Conservation (phyloP, 805 yeast species). For the Kluyveromyces dobzhanskii region DNA sequence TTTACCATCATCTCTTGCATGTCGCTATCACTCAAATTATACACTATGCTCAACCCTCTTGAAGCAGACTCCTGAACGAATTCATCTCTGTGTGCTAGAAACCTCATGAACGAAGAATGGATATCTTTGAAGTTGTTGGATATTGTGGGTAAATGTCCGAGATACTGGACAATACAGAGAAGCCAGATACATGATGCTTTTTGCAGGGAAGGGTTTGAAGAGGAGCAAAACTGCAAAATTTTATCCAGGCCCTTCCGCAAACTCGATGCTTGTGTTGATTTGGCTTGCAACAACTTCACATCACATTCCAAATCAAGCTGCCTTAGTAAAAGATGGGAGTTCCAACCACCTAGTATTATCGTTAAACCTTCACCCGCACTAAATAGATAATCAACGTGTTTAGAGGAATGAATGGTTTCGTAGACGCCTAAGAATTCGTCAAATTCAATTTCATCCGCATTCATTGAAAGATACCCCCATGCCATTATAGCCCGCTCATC, state of each 20-base stretch:
- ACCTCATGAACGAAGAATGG: constrained; percentile 68
- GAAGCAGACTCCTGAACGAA: constrained; percentile 89
- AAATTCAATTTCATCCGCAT: constrained; percentile 23
- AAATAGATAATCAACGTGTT: constrained; percentile 68
- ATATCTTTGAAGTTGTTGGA: constrained; percentile 43
- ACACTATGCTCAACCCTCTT: constrained; percentile 74
- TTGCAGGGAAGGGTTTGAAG: constrained; percentile 66
- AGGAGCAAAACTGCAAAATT: constrained; percentile 44
- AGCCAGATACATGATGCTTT: constrained; percentile 82
- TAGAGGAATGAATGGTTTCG: constrained; percentile 52
- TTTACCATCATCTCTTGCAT: constrained; percentile 66
- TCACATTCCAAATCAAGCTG: constrained; percentile 42
- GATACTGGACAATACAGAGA: constrained; percentile 67
- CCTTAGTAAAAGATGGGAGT: constrained; percentile 44
- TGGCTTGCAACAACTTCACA: constrained; percentile 1
- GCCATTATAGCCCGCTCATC: constrained; percentile 54
- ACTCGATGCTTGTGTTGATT: constrained; percentile 13
- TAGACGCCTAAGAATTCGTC: constrained; percentile 37
- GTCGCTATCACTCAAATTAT: constrained; percentile 63
- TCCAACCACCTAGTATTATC: constrained; percentile 68
- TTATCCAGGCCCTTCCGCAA: constrained; percentile 33
- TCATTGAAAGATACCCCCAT: constrained; percentile 46
- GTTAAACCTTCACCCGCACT: constrained; percentile 80
- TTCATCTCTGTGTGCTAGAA: constrained; percentile 75
- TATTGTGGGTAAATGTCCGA: constrained; percentile 41